Base-by-base conservation (phyloP, 2,329 filamentous ascomycete genomes). In the Eutypella sp. region DNA sequence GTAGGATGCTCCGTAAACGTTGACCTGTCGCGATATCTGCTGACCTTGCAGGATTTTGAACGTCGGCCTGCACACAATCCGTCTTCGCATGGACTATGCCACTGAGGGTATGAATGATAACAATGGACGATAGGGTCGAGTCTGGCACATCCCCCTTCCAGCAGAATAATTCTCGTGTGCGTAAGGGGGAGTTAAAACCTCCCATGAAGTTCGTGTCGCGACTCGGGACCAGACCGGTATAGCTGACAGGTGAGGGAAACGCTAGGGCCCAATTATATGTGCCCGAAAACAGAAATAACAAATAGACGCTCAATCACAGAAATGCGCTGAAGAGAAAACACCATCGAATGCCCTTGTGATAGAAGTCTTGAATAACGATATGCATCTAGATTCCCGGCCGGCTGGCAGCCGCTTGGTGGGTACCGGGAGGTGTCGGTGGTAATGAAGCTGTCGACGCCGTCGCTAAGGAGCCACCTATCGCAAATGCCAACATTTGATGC, bases 401-500 rank as follows among this genome's bases (percentile, higher is more conserved):
- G 53, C 39, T 49, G 50, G 45, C 48, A 52, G 57, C 49, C 59
- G 58, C 55, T 25, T 51, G 46, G 48, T 50, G 54, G 56, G 45
- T 49, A 45, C 51, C 45, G 41, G 52, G 52, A 55, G 52, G 49
- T 55, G 59, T 56, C 57, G 50, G n/a, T 55, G 45, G 50, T 50
- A 53, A 58, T 57, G 47, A 48, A 53, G 53, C 54, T 52, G 48
- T 57, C 53, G 55, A 59, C 58, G 57, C 59, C 55, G 41, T 57
- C 58, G 57, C 60, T 62, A 53, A 51, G 51, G 46, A 61, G 54
- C 52, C 52, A 61, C 53, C 47, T 48, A 51, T 50, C 50, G 52
- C 52, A 57, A 62, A 64, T 58, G 54, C 56, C 50, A 57, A 53
- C 51, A 54, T 49, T n/a, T 59, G 44, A 57, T 59, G 57, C 55